Conservation (phyloP, 495 filamentous ascomycete genomes). For the Talaromyces thailandensis region DNA sequence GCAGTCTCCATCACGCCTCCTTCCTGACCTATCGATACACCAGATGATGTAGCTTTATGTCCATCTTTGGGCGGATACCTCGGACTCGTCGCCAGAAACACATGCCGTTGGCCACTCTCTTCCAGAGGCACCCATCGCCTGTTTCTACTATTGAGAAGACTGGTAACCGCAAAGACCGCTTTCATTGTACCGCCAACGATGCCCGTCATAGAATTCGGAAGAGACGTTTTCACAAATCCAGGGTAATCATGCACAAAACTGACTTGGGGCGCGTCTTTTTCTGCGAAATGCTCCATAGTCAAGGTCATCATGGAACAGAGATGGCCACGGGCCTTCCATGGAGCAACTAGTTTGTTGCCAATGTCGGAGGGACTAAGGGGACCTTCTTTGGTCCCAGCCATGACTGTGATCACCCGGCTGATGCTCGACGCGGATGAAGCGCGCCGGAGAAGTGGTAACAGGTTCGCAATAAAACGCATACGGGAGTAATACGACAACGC, state of each 20-base stretch:
- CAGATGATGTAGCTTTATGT: not conserved
- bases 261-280: conserved; percentile 12
- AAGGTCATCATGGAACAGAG: conserved; percentile 19
- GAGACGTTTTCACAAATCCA: conserved; percentile 24
- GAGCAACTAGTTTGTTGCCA: conserved; percentile 16
- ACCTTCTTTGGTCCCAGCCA: conserved; percentile 41
- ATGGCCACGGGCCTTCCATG: conserved; percentile 19
- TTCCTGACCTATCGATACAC: too few species aligned
- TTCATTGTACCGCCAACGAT: conserved; percentile 4
- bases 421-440: conserved; percentile 8
- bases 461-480: conserved; percentile 25
- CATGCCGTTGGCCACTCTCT: conserved; percentile 13
- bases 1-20: too few species aligned
- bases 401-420: conserved; percentile 45
- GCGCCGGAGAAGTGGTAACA: conserved; percentile 24
- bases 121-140: not conserved
- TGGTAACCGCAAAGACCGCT: not conserved
- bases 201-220: conserved; percentile 4
- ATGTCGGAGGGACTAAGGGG: conserved; percentile 37
- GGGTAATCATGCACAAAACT: conserved; percentile 32
- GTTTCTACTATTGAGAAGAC: too few species aligned
- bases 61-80: not conserved
- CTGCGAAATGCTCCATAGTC: conserved; percentile 23
- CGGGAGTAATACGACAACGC: conserved; percentile 29
- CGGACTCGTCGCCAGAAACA: conserved; percentile 12